phyloP scores from a whole-genome alignment of 768 basidiomycete species.

The Botryobasidium botryosum region DNA sequence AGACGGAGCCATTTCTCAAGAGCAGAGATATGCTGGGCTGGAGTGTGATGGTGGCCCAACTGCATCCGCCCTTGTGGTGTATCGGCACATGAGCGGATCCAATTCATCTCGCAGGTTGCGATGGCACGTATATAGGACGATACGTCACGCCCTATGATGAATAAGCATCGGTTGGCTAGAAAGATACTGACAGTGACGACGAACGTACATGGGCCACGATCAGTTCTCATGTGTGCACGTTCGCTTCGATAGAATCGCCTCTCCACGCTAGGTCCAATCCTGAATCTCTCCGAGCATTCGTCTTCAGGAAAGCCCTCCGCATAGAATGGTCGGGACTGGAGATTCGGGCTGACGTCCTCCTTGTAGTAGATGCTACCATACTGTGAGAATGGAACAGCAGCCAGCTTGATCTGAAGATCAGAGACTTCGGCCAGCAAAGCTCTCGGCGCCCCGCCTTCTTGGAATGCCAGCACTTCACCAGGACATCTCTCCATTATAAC shows the following conservation, averaged over 20 bases:
- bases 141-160: not conserved
- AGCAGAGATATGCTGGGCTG: not conserved
- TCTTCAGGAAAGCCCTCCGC: constrained; percentile 11
- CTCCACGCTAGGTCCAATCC: constrained; percentile 20
- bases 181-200: not conserved
- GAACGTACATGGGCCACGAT: constrained; percentile 24
- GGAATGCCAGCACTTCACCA: too few relatives aligned
- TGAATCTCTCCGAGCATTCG: too few relatives aligned
- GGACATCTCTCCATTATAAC: too few relatives aligned
- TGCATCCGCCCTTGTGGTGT: too few relatives aligned
- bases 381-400: constrained; percentile 16
- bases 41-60: not conserved
- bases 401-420: too few relatives aligned
- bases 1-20: not conserved
- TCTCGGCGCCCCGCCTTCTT: too few relatives aligned
- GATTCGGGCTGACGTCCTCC: constrained; percentile 14
- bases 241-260: constrained; percentile 19
- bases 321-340: constrained; percentile 2
- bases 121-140: not conserved
- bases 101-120: not conserved
- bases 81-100: too few relatives aligned
- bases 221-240: constrained; percentile 14
- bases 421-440: too few relatives aligned
- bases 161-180: not conserved
- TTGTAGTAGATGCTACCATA: too few relatives aligned